Percentiles rank a stretch among this genome's conserved stretches.
phyloP scores from a whole-genome alignment of 495 filamentous ascomycete genomes.

The Tuber borchii region DNA sequence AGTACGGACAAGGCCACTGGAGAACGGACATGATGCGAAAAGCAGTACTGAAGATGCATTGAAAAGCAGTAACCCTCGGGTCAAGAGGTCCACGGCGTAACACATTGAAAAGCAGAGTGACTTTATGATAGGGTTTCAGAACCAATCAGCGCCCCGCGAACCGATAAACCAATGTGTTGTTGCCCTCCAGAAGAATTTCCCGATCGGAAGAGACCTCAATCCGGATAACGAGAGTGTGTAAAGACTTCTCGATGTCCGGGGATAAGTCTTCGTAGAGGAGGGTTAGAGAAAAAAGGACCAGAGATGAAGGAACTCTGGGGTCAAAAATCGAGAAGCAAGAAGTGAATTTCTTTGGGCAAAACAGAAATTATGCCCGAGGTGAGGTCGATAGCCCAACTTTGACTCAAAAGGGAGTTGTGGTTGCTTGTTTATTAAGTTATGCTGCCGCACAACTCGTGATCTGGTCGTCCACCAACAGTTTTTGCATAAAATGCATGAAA shows the following conservation, averaged over 20 bases:
- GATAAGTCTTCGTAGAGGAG: neutral
- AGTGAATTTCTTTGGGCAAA: neutral
- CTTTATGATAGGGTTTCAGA: neutral
- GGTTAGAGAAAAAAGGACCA: neutral
- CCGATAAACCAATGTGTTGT: neutral
- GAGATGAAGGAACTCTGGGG: neutral
- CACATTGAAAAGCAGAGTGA: slow-evolving; percentile 23
- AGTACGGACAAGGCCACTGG: slow-evolving; percentile 11
- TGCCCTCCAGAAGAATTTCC: neutral
- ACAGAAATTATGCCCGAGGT: slow-evolving; percentile 1
- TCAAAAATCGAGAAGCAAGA: neutral
- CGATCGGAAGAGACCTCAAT: neutral
- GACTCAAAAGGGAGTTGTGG: neutral
- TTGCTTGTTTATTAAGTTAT: slow-evolving; percentile 1
- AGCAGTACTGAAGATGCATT: slow-evolving; percentile 36
- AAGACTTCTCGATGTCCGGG: neutral
- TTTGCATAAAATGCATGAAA: slow-evolving; percentile 1
- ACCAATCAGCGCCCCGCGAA: neutral
- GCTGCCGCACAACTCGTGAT: neutral
- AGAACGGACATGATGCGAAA: slow-evolving; percentile 27
- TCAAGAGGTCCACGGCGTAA: slow-evolving; percentile 36
- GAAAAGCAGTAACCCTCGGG: slow-evolving; percentile 33
- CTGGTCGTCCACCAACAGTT: neutral
- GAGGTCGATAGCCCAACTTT: neutral
- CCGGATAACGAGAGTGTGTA: neutral